These are phyloP conservation scores for Colletotrichum tofieldiae DNA, from an alignment of 2,329 filamentous ascomycete species.

Conservation along the genomic window DNA sequence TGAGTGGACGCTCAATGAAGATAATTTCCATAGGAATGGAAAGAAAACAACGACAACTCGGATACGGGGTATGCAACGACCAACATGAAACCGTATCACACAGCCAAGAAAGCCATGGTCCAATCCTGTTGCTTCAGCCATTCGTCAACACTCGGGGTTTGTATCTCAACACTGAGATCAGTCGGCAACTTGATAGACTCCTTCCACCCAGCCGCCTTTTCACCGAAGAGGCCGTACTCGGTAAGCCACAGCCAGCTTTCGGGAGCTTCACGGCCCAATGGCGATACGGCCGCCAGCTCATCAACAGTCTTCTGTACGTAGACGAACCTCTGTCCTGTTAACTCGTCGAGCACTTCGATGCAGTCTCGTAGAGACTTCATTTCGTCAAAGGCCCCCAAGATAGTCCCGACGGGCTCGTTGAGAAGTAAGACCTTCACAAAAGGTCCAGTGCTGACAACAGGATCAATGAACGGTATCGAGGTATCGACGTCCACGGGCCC, in stretches of 20 bases:
- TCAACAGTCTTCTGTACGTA: constrained; percentile 50
- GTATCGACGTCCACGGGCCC: neutral
- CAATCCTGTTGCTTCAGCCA: constrained; percentile 19
- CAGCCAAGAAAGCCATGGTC: neutral
- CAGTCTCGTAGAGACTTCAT: constrained; percentile 52
- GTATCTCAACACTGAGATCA: neutral
- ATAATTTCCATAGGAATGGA: neutral
- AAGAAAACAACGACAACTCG: neutral
- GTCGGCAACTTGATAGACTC: constrained; percentile 13
- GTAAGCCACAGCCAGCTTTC: constrained; percentile 16
- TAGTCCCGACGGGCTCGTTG: constrained; percentile 56
- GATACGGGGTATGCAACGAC: no score
- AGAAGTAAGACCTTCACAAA: constrained; percentile 62
- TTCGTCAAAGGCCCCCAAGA: constrained; percentile 62
- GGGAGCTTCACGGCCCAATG: constrained; percentile 7
- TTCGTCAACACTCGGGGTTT: neutral
- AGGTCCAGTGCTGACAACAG: constrained; percentile 55
- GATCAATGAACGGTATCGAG: constrained; percentile 53
- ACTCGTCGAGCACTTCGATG: constrained; percentile 53
- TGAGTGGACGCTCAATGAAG: neutral
- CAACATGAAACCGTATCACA: neutral
- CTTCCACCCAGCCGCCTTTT: constrained; percentile 20
- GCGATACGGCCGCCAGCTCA: constrained; percentile 48
- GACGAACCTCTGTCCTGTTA: constrained; percentile 54
- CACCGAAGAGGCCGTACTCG: constrained; percentile 26